These are phyloP conservation scores for Lichtheimia ornata DNA, from an alignment of 371 early-diverging fungal genomes.

Conservation along the genomic window DNA sequence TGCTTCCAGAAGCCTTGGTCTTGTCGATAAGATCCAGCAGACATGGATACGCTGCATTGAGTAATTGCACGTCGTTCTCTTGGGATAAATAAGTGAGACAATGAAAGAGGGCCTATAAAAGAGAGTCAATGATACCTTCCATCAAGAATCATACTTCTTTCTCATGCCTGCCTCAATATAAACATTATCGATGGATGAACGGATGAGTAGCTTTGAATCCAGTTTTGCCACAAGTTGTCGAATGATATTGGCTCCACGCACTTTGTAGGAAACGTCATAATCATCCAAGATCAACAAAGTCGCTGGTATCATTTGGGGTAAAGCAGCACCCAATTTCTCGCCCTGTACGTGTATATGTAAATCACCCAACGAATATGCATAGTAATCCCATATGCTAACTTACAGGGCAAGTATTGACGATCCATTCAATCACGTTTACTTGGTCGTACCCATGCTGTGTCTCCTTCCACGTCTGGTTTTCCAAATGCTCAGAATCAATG, in stretches of 20 bases:
- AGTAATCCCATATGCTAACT: background rate
- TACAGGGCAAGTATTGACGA: constrained; percentile 25
- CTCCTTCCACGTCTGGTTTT: constrained; percentile 35
- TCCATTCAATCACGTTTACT: constrained; percentile 27
- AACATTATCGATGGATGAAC: constrained; percentile 29
- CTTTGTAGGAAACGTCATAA: constrained; percentile 32
- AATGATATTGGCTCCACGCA: constrained; percentile 27
- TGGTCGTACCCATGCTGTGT: constrained; percentile 15
- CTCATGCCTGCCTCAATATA: constrained; percentile 32
- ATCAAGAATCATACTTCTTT: background rate
- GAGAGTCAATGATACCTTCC: background rate
- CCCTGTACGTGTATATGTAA: background rate
- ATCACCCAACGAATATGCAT: background rate
- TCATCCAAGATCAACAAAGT: constrained; percentile 38
- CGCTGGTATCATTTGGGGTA: constrained; percentile 31
- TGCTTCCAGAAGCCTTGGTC: constrained; percentile 11
- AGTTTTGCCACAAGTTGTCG: constrained; percentile 27
- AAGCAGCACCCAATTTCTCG: background rate
- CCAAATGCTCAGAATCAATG: constrained; percentile 18
- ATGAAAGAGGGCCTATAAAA: constrained; percentile 32
- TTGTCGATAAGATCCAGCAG: constrained; percentile 28
- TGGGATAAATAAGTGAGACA: constrained; percentile 35
- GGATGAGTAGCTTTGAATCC: constrained; percentile 9
- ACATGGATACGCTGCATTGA: constrained; percentile 34
- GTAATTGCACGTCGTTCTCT: constrained; percentile 23